Evolutionary conservation across 2,329 filamentous ascomycete species (phyloP).

Genomic region (Chaetomium sp.): DNA sequence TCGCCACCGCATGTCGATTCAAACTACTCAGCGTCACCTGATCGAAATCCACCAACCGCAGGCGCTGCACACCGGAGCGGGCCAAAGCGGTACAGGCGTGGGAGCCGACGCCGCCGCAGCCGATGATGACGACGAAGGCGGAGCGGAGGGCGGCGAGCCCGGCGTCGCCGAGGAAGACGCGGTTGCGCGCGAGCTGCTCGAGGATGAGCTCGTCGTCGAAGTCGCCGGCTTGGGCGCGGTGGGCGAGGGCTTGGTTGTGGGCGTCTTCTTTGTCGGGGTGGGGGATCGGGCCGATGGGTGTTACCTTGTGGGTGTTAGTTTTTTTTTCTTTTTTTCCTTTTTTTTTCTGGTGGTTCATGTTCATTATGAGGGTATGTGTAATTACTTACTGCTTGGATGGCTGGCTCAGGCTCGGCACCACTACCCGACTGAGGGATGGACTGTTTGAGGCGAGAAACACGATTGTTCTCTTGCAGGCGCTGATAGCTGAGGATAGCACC

Average conservation of each 20-base stretch:
- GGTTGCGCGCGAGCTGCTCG: slow-evolving; percentile 89
- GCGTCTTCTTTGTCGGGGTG: slow-evolving; percentile 53
- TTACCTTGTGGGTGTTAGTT: slow-evolving; percentile 40
- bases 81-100: slow-evolving; percentile 82
- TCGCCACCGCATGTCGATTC: slow-evolving; percentile 94
- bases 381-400: slow-evolving; percentile 31
- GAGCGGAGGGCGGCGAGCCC: slow-evolving; percentile 73
- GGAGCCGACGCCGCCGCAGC: slow-evolving; percentile 89
- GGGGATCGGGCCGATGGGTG: slow-evolving; percentile 48
- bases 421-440: slow-evolving; percentile 45
- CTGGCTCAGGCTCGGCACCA: slow-evolving; percentile 25
- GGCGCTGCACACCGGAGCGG: slow-evolving; percentile 78
- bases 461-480: slow-evolving; percentile 48
- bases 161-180: slow-evolving; percentile 78
- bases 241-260: slow-evolving; percentile 52
- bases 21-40: slow-evolving; percentile 92
- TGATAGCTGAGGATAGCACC: slow-evolving; percentile 58
- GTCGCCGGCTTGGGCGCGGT: slow-evolving; percentile 55
- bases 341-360: background rate
- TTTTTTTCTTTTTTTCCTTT: background rate
- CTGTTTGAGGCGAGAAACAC: slow-evolving; percentile 50
- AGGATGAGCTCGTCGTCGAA: slow-evolving; percentile 77
- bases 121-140: slow-evolving; percentile 83
- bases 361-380: background rate
- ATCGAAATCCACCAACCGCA: slow-evolving; percentile 92